Evolutionary conservation across 2,329 filamentous ascomycete genomes (phyloP), one percentile per base, ranked within the genome.

Genomic region (Penicillium sp.): DNA sequence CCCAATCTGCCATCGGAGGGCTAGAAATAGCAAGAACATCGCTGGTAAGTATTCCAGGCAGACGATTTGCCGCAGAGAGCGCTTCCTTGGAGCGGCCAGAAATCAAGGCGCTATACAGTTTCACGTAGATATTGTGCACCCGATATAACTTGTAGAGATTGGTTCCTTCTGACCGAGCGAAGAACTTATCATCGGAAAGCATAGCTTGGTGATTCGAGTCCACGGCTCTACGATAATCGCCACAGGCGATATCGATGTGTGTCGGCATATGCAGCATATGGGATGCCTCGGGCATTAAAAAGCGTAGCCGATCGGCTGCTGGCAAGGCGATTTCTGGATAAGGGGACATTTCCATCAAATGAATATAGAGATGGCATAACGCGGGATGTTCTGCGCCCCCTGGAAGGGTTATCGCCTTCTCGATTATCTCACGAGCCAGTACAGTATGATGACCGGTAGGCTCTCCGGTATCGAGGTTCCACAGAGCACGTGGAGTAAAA

Each of bases 341-440:
- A 6, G 38, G 49, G 5, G 49, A 43, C 38, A 52, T 52, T n/a
- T 43, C 49, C 49, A 51, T 51, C 6, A 51, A 29, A n/a, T 51
- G 49, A 13, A 51, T 51, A 25, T 51, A 51, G 25, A 51, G 49
- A 15, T 51, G 49, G 12, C 35, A 51, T 9, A 51, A 42, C 13
- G 49, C 49, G 6, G 49, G 35, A 31, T 41, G 49, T 4, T 50
- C 9, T 9, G 12, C 10, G 7, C 31, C 36, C 17, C 36, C 36
- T 4, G 36, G 36, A 19, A 19, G 17, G 3, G 17, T 38, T 17
- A 38, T 19, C 17, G 36, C 36, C 36, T 8, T 10, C 8, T 38
- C 36, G 3, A 38, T 38, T 10, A 38, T 38, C n/a, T 19, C 36
- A n/a, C 36, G 36, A 10, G 36, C 36, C 4, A 19, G 36, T 9